phyloP scores from a whole-genome alignment of 331 rosid species.

The Prunus yedoensis region DNA sequence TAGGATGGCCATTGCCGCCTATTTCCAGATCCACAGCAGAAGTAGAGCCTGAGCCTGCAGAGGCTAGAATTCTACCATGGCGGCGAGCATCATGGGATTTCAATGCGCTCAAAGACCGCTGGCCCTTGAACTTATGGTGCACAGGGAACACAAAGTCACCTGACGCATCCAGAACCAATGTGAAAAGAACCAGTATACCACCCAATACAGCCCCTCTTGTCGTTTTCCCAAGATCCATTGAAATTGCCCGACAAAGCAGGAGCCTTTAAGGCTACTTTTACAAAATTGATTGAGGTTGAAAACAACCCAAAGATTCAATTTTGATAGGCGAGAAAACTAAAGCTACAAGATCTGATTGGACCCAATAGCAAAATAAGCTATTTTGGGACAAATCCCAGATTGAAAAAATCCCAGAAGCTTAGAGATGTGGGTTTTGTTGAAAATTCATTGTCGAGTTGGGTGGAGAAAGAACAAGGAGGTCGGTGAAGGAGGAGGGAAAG shows the following conservation, averaged over 20 bases:
- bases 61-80: conserved; percentile 17
- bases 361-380: neutral
- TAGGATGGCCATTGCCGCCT: conserved; percentile 24
- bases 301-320: neutral
- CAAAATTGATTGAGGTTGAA: neutral
- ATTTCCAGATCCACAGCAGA: conserved; percentile 24
- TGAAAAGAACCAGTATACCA: neutral
- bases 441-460: neutral
- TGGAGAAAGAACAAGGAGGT: neutral
- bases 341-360: neutral
- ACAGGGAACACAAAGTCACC: conserved; percentile 12
- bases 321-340: neutral
- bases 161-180: neutral
- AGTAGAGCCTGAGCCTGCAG: neutral
- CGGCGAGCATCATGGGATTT: conserved; percentile 21
- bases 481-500: conserved; percentile 3
- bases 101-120: conserved; percentile 1
- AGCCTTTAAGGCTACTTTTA: neutral
- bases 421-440: conserved; percentile 1
- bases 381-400: neutral
- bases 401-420: conserved; percentile 1
- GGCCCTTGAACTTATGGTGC: conserved; percentile 16
- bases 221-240: conserved; percentile 4
- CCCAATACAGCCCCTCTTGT: neutral
- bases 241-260: neutral